Evolutionary conservation across 2,329 filamentous ascomycete genomes (phyloP).

Genomic region (Microcyclospora pomicola): DNA sequence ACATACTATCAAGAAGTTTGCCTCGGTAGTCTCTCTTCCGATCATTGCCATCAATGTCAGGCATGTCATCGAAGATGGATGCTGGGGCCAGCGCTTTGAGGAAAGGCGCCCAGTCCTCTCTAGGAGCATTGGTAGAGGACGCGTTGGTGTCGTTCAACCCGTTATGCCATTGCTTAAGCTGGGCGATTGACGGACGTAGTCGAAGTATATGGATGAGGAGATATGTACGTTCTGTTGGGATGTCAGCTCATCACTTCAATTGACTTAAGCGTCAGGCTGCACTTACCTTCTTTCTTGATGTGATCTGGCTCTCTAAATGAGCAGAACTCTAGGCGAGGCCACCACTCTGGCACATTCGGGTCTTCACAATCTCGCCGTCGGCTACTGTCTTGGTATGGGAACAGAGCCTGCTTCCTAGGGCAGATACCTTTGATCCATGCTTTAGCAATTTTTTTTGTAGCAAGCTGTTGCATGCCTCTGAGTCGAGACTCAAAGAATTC

Average conservation of each 20-base stretch:
- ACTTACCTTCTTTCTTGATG: constrained; percentile 49
- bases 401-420: constrained; percentile 62
- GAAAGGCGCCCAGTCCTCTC: constrained; percentile 17
- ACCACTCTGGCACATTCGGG: constrained; percentile 20
- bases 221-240: constrained; percentile 15
- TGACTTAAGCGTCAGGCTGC: neutral
- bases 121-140: neutral
- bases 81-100: constrained; percentile 14
- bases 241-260: constrained; percentile 4
- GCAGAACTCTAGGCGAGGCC: constrained; percentile 30
- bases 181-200: constrained; percentile 15
- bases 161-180: constrained; percentile 17
- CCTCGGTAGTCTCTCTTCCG: constrained; percentile 3
- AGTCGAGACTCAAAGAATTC: constrained; percentile 49
- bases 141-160: neutral
- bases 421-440: constrained; percentile 63
- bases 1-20: constrained; percentile 8
- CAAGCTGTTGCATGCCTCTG: constrained; percentile 53
- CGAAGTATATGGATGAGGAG: constrained; percentile 19
- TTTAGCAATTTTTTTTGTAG: constrained; percentile 60
- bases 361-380: constrained; percentile 21
- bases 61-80: constrained; percentile 15
- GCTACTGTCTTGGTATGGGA: constrained; percentile 54
- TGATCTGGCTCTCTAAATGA: constrained; percentile 63
- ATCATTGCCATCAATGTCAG: constrained; percentile 1